A percentile compares a stretch with the other conserved stretches of the same genome.
These are phyloP conservation scores for Staphylotrichum tortipilum DNA, from an alignment of 495 filamentous ascomycete species.

Conservation along the genomic window DNA sequence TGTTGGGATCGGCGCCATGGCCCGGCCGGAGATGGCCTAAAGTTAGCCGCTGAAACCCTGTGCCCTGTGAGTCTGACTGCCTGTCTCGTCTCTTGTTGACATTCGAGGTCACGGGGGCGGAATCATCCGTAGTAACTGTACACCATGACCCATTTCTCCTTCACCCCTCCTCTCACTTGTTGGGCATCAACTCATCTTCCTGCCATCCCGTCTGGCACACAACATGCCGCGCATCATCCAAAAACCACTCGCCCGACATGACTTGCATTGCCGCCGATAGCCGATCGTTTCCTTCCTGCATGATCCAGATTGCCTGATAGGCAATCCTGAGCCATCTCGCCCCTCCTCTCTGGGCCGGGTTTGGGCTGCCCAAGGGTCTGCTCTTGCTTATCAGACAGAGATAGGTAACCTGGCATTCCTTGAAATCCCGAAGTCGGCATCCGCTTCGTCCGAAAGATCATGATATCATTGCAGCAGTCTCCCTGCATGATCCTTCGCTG, in stretches of 20 bases:
- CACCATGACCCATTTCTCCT: no score
- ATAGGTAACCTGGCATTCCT: neutral
- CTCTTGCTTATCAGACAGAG: neutral
- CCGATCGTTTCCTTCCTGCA: neutral
- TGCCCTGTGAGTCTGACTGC: neutral
- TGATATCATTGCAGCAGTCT: no score
- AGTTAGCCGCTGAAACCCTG: constrained; percentile 2
- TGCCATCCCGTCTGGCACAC: no score
- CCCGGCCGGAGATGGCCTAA: no score
- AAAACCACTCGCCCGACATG: no score
- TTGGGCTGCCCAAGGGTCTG: neutral
- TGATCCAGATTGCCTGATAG: neutral
- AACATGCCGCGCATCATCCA: no score
- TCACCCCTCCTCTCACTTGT: neutral
- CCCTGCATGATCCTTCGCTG: no score
- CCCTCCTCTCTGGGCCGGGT: neutral
- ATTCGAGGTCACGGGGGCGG: no score
- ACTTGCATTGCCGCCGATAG: constrained; percentile 1
- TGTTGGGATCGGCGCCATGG: no score
- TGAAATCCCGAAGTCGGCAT: neutral
- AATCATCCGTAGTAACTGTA: no score
- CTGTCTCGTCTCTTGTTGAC: neutral
- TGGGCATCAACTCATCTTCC: neutral
- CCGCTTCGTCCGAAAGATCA: neutral
- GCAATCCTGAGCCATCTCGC: neutral